A percentile compares a stretch with the other conserved stretches of the same genome.
phyloP scores from a whole-genome alignment of 2,329 filamentous ascomycete species.

The Talaromyces islandicus region DNA sequence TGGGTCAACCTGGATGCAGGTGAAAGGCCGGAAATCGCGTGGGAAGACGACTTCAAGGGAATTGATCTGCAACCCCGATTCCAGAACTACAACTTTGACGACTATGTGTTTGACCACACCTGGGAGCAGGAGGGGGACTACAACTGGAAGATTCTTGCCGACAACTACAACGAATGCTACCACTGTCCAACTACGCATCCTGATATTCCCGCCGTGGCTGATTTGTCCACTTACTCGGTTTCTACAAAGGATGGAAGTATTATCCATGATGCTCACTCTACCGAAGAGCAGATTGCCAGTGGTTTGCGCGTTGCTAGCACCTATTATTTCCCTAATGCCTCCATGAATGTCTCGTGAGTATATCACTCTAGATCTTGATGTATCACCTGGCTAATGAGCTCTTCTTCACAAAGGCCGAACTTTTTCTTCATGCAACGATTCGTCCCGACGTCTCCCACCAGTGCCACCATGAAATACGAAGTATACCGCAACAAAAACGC shows the following conservation, averaged over 20 bases:
- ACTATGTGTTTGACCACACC: conserved; percentile 53
- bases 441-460: conserved; percentile 48
- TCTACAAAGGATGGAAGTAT: conserved; percentile 45
- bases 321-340: conserved; percentile 31
- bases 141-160: conserved; percentile 57
- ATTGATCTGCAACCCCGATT: conserved; percentile 44
- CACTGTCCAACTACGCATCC: conserved; percentile 21
- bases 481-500: conserved; percentile 58
- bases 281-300: conserved; percentile 42
- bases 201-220: conserved; percentile 33
- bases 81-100: conserved; percentile 42
- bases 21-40: conserved; percentile 42
- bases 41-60: conserved; percentile 48
- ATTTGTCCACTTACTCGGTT: conserved; percentile 50
- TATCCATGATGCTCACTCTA: conserved; percentile 42
- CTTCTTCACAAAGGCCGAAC: conserved; percentile 30
- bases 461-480: conserved; percentile 55
- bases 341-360: conserved; percentile 27
- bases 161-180: conserved; percentile 56
- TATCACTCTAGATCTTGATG: background rate
- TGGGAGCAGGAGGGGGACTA: conserved; percentile 54
- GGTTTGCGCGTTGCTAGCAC: conserved; percentile 36
- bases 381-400: conserved; percentile 1
- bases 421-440: conserved; percentile 62
- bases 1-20: conserved; percentile 53